Base-by-base conservation (phyloP, 108 stramenopile species). In the Schizochytrium sp. region DNA sequence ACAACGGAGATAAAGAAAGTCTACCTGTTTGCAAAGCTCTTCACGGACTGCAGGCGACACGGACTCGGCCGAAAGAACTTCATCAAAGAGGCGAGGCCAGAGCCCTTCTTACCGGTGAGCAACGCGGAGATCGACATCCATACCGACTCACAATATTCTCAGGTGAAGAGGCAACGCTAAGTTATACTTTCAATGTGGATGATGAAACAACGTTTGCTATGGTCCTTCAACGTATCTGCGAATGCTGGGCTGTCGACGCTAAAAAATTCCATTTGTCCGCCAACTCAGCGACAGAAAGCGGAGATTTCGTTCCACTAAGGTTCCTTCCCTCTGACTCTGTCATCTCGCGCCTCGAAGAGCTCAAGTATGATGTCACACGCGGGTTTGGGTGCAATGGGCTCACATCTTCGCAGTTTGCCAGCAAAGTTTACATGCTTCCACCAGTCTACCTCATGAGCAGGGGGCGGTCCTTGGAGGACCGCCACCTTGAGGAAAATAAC, bases 321-420 rank as follows among this genome's bases (percentile, higher is more conserved):
- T 83, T 55, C 47, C 10, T 47, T 28, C 7, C 10, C 5, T 5
- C 49, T 5, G 76, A 83, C 17, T 5, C 38, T 38, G 76, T 83
- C 1, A n/a, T 83, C 17, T n/a, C 28, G 53, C 50, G 15, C 47
- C 76, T 83, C 76, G 76, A 83, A 42, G 5, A 50, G 5, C 53
- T 83, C 0, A 83, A 83, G 76, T 83, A 55, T 53, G 76, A 83
- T 40, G 40, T n/a, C 15, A 55, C 28, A 38, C 76, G 53, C 53
- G 76, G 76, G 50, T 38, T 83, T 17, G 76, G 76, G 5, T 40
- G 76, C 45, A 83, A 28, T 40, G 47, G 47, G 45, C 28, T 55
- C 45, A 55, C n/a, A 53, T 13, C 38, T 10, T 83, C 76, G 12
- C 28, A 10, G 5, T 83, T 55, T 40, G 76, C 76, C 76, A 83